Conservation (phyloP, 2,329 filamentous ascomycete species). For the Fusarium globosum region DNA sequence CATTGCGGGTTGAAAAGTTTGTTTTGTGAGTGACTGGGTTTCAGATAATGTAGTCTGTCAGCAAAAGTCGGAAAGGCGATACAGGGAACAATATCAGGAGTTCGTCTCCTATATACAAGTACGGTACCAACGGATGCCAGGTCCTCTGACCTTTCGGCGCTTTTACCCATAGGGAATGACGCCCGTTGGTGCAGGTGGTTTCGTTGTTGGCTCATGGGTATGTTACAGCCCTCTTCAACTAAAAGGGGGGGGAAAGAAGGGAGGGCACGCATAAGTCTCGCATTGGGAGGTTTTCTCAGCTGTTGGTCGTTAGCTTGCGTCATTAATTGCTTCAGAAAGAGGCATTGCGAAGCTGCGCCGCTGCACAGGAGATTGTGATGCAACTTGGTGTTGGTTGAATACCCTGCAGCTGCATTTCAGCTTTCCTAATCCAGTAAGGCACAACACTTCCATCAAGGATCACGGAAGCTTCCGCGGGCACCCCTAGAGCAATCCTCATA, state of each 20-base stretch:
- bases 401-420: neutral
- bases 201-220: neutral
- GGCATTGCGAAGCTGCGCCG: neutral
- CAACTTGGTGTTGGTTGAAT: neutral
- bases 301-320: neutral
- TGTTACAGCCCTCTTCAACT: neutral
- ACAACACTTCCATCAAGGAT: neutral
- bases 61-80: neutral
- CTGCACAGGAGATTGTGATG: neutral
- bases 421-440: neutral
- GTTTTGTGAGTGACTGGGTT: neutral
- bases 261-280: accelerated
- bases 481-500: neutral
- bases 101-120: neutral
- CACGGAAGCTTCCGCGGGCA: neutral
- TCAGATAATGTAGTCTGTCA: neutral
- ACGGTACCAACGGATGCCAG: neutral
- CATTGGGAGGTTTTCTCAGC: neutral
- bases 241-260: neutral
- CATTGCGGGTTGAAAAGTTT: neutral
- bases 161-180: neutral
- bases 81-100: neutral
- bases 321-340: neutral
- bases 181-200: neutral
- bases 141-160: neutral